Percentiles rank a stretch among this genome's conserved stretches.
phyloP scores from a whole-genome alignment of 2,329 filamentous ascomycete genomes.

The Periglandula ipomoeae region DNA sequence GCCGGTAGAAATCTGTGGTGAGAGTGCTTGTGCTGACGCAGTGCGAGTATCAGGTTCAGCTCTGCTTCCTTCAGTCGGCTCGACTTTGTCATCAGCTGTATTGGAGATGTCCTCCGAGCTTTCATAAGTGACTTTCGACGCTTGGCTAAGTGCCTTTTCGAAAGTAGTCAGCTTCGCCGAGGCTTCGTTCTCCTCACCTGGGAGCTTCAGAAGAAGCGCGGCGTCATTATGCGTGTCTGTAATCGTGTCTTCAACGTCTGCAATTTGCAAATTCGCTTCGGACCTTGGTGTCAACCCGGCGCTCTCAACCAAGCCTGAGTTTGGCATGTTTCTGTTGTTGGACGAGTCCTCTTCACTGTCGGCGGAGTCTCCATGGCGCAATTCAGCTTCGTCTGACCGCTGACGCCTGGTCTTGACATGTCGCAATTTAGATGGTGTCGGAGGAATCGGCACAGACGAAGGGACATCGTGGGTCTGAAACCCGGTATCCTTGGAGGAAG shows the following conservation, averaged over 20 bases:
- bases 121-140: too few species aligned
- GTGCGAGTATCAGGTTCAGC: not conserved
- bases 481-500: not conserved
- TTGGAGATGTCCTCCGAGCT: too few species aligned
- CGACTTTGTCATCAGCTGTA: too few species aligned
- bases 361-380: not conserved
- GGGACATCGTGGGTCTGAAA: not conserved
- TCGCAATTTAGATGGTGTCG: constrained; percentile 1
- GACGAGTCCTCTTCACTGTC: not conserved
- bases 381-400: not conserved
- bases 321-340: not conserved
- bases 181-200: too few species aligned
- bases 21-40: not conserved
- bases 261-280: too few species aligned
- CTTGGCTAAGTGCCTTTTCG: too few species aligned
- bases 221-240: too few species aligned
- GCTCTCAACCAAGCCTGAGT: not conserved
- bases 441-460: constrained; percentile 2
- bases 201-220: too few species aligned
- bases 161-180: too few species aligned
- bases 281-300: not conserved
- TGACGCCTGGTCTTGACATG: not conserved
- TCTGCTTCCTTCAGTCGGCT: not conserved
- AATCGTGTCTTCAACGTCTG: too few species aligned
- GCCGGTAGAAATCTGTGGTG: not conserved